phyloP scores from a whole-genome alignment of 2,329 filamentous ascomycete species.

The Aspergillus brunneoviolaceus region DNA sequence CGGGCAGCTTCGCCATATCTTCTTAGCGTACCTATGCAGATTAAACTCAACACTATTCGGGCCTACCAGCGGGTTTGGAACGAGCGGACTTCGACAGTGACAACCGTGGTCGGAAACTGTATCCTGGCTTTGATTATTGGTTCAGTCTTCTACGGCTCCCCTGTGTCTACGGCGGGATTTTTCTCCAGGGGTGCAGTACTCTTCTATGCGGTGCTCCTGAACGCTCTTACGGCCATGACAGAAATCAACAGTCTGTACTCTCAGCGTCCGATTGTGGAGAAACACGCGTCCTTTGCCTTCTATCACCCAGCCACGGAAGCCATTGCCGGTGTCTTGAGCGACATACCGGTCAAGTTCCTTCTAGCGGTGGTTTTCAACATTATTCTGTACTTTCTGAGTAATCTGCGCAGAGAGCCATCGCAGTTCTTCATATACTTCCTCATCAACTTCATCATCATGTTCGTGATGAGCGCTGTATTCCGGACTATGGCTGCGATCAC shows the following conservation, averaged over 20 bases:
- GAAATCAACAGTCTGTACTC: slow-evolving; percentile 44
- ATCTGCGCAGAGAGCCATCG: slow-evolving; percentile 69
- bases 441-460: slow-evolving; percentile 68
- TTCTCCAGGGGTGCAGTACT: slow-evolving; percentile 73
- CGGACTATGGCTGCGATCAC: slow-evolving; percentile 73
- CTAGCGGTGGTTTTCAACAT: slow-evolving; percentile 75
- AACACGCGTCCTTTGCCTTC: slow-evolving; percentile 32
- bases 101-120: slow-evolving; percentile 63
- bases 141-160: slow-evolving; percentile 76
- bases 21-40: slow-evolving; percentile 68
- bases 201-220: slow-evolving; percentile 84
- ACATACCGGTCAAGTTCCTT: slow-evolving; percentile 70
- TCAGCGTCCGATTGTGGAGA: slow-evolving; percentile 28
- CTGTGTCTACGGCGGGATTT: slow-evolving; percentile 65
- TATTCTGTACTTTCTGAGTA: slow-evolving; percentile 80
- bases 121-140: slow-evolving; percentile 73
- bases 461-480: slow-evolving; percentile 84
- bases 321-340: slow-evolving; percentile 21
- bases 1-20: slow-evolving; percentile 76
- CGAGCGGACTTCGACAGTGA: slow-evolving; percentile 70
- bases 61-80: slow-evolving; percentile 73
- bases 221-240: slow-evolving; percentile 63
- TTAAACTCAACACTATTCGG: slow-evolving; percentile 74
- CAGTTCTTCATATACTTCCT: slow-evolving; percentile 86
- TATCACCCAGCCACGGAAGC: slow-evolving; percentile 27